A percentile compares a stretch with the other conserved stretches of the same genome.
phyloP scores from a whole-genome alignment of 257 asterid species.

The Penstemon newberryi region DNA sequence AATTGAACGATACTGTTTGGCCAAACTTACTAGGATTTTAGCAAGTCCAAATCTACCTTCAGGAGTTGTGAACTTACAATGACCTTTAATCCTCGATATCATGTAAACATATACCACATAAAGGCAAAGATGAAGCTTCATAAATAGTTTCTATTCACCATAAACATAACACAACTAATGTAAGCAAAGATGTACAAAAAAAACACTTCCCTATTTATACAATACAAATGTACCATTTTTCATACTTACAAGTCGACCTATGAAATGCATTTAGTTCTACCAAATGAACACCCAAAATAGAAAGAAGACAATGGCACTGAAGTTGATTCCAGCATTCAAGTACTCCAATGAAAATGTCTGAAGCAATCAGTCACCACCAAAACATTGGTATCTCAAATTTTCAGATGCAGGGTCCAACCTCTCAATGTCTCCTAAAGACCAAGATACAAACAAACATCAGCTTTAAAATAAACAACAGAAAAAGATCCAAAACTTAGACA shows the following conservation, averaged over 20 bases:
- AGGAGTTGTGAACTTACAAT: too few species aligned
- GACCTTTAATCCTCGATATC: too few species aligned
- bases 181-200: neutral
- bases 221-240: neutral
- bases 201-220: slow-evolving; percentile 7
- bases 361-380: slow-evolving; percentile 37
- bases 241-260: slow-evolving; percentile 17
- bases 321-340: slow-evolving; percentile 10
- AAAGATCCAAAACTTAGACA: slow-evolving; percentile 6
- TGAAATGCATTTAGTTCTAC: slow-evolving; percentile 1
- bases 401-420: slow-evolving; percentile 39
- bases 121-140: neutral
- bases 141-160: neutral
- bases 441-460: slow-evolving; percentile 12
- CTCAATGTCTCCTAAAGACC: slow-evolving; percentile 43
- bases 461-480: neutral
- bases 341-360: slow-evolving; percentile 6
- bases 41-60: too few species aligned
- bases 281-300: slow-evolving; percentile 3
- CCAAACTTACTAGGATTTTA: too few species aligned
- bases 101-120: too few species aligned
- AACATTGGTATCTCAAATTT: slow-evolving; percentile 38
- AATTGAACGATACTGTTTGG: too few species aligned
- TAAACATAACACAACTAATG: neutral
- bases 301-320: slow-evolving; percentile 1